Evolutionary conservation across 805 yeast species (phyloP).

Genomic region (Saccharomyces kudriavzevii): DNA sequence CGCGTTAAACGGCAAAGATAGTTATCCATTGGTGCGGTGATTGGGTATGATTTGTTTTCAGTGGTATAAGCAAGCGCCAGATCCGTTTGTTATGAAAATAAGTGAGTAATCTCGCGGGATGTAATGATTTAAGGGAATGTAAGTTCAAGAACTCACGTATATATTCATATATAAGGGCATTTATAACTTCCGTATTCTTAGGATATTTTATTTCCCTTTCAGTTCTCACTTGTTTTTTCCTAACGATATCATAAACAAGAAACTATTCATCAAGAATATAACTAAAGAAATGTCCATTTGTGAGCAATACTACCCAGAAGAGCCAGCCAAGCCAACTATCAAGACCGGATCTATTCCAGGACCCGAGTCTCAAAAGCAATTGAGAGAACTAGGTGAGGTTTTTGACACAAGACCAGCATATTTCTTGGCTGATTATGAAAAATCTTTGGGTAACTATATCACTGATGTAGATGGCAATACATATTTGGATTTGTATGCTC

Average conservation of each 20-base stretch:
- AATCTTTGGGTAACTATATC: conserved; percentile 57
- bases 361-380: conserved; percentile 49
- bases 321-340: conserved; percentile 65
- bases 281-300: conserved; percentile 33
- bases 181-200: background rate
- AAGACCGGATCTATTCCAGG: conserved; percentile 65
- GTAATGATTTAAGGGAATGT: background rate
- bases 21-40: background rate
- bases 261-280: background rate
- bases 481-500: conserved; percentile 60
- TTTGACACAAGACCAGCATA: conserved; percentile 58
- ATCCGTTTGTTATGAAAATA: background rate
- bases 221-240: background rate
- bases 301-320: conserved; percentile 62
- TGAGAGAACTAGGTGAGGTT: conserved; percentile 45
- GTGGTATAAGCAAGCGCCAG: background rate
- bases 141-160: background rate
- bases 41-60: background rate
- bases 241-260: background rate
- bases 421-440: conserved; percentile 56
- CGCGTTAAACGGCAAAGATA: background rate
- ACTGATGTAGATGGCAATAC: conserved; percentile 59
- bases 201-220: background rate
- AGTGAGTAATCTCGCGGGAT: background rate
- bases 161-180: background rate